These are phyloP conservation scores for Fonsecaea erecta DNA, from an alignment of 2,329 filamentous ascomycete genomes.

Conservation along the genomic window DNA sequence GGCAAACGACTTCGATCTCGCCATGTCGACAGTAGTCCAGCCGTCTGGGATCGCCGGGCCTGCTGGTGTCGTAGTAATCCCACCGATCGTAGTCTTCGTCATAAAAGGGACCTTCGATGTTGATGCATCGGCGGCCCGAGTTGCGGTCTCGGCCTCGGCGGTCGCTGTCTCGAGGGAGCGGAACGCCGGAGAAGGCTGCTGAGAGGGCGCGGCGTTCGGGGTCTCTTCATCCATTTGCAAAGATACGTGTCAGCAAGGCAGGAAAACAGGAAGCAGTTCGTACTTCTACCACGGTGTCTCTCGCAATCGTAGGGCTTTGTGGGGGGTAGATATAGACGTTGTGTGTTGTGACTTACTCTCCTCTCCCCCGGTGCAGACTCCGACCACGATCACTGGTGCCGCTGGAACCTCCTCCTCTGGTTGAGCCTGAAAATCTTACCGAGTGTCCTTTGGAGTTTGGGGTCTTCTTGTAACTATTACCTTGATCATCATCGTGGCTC, in stretches of 20 bases:
- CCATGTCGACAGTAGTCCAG: not conserved
- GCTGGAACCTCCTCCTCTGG: conserved; percentile 10
- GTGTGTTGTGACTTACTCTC: not conserved
- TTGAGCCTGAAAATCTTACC: conserved; percentile 19
- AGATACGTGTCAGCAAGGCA: not conserved
- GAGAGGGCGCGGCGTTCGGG: not conserved
- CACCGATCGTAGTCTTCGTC: conserved; percentile 1
- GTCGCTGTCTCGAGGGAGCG: not conserved
- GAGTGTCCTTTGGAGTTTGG: conserved; percentile 19
- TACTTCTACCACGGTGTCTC: too few species aligned
- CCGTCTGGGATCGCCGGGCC: not conserved
- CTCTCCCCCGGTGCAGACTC: not conserved
- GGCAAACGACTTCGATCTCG: not conserved
- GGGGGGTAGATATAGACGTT: not conserved
- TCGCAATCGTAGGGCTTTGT: too few species aligned
- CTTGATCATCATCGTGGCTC: not conserved
- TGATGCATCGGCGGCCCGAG: not conserved
- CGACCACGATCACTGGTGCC: not conserved
- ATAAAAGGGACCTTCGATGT: conserved; percentile 3
- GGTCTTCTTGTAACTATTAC: not conserved
- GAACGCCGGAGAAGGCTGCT: conserved; percentile 6
- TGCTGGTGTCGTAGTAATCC: not conserved
- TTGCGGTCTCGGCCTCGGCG: not conserved
- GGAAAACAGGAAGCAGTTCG: too few species aligned
- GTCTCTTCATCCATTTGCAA: not conserved